phyloP scores from a whole-genome alignment of 176 grass and related monocot genomes.

The Bothriochloa decipiens region DNA sequence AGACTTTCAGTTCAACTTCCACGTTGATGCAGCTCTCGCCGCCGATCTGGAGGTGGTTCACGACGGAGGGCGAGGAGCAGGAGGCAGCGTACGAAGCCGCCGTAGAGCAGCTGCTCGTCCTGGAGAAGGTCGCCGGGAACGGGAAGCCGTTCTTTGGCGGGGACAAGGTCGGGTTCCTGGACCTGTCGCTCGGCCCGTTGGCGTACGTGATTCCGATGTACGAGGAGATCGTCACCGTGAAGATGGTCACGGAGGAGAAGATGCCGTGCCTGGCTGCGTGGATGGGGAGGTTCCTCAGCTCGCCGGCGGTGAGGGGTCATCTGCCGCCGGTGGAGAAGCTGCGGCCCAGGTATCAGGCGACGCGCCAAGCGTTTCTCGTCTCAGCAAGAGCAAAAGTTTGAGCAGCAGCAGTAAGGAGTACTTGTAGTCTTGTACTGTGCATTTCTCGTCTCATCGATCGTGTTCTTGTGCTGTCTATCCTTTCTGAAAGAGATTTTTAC shows the following conservation, averaged over 20 bases:
- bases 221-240: conserved; percentile 38
- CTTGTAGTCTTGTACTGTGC: too few relatives aligned
- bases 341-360: conserved; percentile 22
- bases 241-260: conserved; percentile 28
- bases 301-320: conserved; percentile 31
- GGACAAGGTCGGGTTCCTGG: conserved; percentile 32
- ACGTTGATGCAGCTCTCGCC: conserved; percentile 35
- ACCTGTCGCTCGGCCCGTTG: conserved; percentile 39
- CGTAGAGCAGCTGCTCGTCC: conserved; percentile 33
- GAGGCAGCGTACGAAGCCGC: conserved; percentile 20
- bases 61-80: conserved; percentile 16
- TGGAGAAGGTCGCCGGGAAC: conserved; percentile 34
- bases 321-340: conserved; percentile 40
- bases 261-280: conserved; percentile 34
- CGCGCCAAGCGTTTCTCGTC: conserved; percentile 14
- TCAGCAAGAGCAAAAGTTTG: background rate
- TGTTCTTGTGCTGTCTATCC: too few relatives aligned
- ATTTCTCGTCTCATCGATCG: too few relatives aligned
- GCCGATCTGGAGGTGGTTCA: conserved; percentile 54
- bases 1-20: too few relatives aligned
- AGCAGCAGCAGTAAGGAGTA: background rate
- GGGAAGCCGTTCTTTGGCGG: conserved; percentile 46
- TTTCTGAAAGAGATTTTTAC: too few relatives aligned
- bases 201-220: conserved; percentile 41
- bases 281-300: conserved; percentile 43